phyloP scores from a whole-genome alignment of 805 yeast genomes.

The Teunomyces barrocoloradensis region DNA sequence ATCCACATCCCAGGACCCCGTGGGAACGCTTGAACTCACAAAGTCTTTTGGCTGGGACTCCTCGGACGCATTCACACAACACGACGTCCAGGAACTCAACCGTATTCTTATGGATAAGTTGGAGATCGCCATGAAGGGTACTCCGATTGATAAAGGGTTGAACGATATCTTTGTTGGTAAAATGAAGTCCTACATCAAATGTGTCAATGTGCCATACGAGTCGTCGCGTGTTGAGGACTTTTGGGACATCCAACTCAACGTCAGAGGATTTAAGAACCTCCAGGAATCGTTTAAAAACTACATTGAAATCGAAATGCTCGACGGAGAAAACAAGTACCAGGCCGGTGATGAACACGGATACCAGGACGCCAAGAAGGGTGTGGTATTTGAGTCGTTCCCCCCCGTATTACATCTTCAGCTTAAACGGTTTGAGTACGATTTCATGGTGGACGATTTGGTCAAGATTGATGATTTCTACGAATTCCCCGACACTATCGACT shows the following conservation, averaged over 20 bases:
- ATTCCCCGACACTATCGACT: constrained; percentile 78
- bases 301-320: constrained; percentile 81
- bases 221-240: constrained; percentile 89
- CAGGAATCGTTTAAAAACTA: constrained; percentile 80
- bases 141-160: constrained; percentile 55
- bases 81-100: constrained; percentile 95
- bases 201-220: constrained; percentile 91
- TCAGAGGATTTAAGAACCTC: constrained; percentile 72
- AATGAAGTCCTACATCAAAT: constrained; percentile 92
- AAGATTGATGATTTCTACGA: constrained; percentile 92
- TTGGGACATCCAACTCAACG: constrained; percentile 97
- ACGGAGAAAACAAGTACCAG: constrained; percentile 94
- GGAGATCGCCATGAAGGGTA: constrained; percentile 88
- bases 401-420: constrained; percentile 90
- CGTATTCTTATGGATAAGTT: constrained; percentile 93
- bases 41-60: constrained; percentile 96
- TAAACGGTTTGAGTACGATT: constrained; percentile 93
- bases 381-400: constrained; percentile 85
- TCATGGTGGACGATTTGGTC: constrained; percentile 79
- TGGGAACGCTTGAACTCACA: constrained; percentile 84
- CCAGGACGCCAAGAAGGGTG: constrained; percentile 97
- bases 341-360: constrained; percentile 82
- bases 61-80: constrained; percentile 94
- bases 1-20: constrained; percentile 68
- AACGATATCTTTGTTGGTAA: constrained; percentile 90